These are phyloP conservation scores for Claviceps lovelessii DNA, from an alignment of 2,329 filamentous ascomycete species.

Conservation along the genomic window DNA sequence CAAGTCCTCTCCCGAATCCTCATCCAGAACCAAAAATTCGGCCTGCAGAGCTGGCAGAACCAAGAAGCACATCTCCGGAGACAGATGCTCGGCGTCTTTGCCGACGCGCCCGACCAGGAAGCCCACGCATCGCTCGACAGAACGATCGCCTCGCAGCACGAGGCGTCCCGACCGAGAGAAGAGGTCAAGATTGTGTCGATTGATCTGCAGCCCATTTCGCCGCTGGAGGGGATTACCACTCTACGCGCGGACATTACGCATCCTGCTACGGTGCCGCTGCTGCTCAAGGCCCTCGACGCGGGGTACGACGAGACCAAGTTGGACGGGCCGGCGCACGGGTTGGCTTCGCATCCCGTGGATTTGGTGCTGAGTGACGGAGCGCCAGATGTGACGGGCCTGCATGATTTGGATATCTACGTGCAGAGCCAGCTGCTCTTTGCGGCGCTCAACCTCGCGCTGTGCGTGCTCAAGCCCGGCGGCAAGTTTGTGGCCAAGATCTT, in stretches of 20 bases:
- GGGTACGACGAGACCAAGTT: constrained; percentile 36
- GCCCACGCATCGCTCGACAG: neutral
- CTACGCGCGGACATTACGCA: constrained; percentile 95
- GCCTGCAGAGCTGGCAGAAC: constrained; percentile 74
- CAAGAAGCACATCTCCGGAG: constrained; percentile 54
- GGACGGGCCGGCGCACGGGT: constrained; percentile 12
- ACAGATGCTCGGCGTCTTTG: constrained; percentile 42
- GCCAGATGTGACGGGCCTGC: constrained; percentile 88
- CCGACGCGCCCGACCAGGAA: constrained; percentile 9
- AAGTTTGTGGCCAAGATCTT: constrained; percentile 99
- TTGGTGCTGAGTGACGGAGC: constrained; percentile 91
- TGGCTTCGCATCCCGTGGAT: constrained; percentile 65
- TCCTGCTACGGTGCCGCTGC: constrained; percentile 79
- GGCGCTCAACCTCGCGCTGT: constrained; percentile 82
- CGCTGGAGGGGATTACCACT: constrained; percentile 80
- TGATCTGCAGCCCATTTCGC: constrained; percentile 90
- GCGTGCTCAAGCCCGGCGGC: constrained; percentile 80
- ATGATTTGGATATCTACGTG: constrained; percentile 96
- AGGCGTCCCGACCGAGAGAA: constrained; percentile 31
- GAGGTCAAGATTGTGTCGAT: constrained; percentile 92
- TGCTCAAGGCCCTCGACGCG: constrained; percentile 72
- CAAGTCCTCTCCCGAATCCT: constrained; percentile 88
- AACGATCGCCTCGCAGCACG: neutral
- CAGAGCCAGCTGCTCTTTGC: constrained; percentile 92
- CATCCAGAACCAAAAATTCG: constrained; percentile 87